Percentiles rank a stretch among this genome's conserved stretches.
Evolutionary conservation across 2,329 filamentous ascomycete species (phyloP).

Genomic region (Trichoderma asperellum): DNA sequence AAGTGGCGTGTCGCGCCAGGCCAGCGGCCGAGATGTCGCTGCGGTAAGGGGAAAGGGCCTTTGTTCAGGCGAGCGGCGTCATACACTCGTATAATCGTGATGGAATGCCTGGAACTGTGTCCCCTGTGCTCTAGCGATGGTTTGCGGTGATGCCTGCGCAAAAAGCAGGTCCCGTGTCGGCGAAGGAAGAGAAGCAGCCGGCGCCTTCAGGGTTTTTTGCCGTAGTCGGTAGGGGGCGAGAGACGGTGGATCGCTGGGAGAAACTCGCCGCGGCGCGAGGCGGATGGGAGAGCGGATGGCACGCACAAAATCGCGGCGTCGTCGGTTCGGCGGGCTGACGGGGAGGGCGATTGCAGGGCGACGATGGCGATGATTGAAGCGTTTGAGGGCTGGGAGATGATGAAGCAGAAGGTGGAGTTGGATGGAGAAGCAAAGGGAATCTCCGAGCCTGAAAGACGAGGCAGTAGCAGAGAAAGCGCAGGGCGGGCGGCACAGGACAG

Average conservation of each 20-base stretch:
- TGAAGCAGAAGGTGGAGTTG: conserved; percentile 28
- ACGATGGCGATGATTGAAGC: conserved; percentile 19
- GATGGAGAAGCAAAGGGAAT: conserved; percentile 31
- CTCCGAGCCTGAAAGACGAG: conserved; percentile 41
- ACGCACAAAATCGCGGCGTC: not conserved
- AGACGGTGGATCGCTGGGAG: conserved; percentile 2
- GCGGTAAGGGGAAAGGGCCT: conserved; percentile 36
- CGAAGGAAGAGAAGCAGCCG: conserved; percentile 13
- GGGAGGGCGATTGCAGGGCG: conserved; percentile 24
- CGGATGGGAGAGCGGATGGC: not conserved
- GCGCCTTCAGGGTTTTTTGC: conserved; percentile 19
- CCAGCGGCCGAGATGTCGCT: conserved; percentile 41
- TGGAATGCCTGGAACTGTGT: not conserved
- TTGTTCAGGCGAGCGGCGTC: conserved; percentile 37
- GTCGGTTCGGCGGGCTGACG: conserved; percentile 5
- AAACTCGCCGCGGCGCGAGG: conserved; percentile 18
- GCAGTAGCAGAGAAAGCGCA: conserved; percentile 34
- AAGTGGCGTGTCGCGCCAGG: conserved; percentile 41
- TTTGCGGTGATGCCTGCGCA: conserved; percentile 2
- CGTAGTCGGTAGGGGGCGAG: conserved; percentile 17
- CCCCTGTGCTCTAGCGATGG: not conserved
- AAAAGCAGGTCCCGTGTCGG: conserved; percentile 15
- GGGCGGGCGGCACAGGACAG: not conserved
- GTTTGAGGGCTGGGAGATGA: conserved; percentile 12
- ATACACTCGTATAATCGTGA: conserved; percentile 35